Percentiles rank a stretch among this genome's conserved stretches.
These are phyloP conservation scores for Hondaea fermentalgiana DNA, from an alignment of 108 stramenopile species.

Conservation along the genomic window DNA sequence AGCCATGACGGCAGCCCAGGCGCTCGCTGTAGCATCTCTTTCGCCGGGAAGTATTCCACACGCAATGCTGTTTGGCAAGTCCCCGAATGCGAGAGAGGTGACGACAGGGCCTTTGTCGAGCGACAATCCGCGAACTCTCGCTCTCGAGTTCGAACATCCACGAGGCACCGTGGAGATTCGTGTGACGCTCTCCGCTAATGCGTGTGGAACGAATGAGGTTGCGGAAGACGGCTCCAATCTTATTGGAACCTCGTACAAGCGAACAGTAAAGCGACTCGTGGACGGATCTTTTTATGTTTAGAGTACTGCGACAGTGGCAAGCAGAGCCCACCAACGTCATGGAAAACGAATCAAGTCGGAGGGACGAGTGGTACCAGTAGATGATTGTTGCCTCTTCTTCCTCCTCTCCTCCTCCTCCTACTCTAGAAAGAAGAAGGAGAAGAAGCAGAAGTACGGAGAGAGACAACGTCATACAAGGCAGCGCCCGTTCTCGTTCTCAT, in stretches of 20 bases:
- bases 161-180: neutral
- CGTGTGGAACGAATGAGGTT: neutral
- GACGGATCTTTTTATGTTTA: neutral
- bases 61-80: neutral
- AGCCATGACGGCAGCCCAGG: constrained; percentile 12
- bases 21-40: neutral
- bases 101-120: too few species aligned
- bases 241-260: neutral
- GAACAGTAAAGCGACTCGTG: neutral
- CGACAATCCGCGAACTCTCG: neutral
- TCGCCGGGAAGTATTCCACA: neutral
- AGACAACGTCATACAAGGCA: neutral
- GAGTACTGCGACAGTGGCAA: neutral
- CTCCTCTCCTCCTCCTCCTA: too few species aligned
- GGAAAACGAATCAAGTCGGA: too few species aligned
- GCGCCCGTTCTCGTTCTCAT: neutral
- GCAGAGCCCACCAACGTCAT: neutral
- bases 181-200: neutral
- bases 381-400: too few species aligned
- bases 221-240: neutral
- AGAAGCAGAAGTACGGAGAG: neutral
- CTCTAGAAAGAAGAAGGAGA: neutral
- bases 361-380: too few species aligned
- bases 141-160: neutral
- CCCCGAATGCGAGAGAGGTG: too few species aligned